These are phyloP conservation scores for Exserohilum rostratum DNA, from an alignment of 2,329 filamentous ascomycete genomes.

Conservation along the genomic window DNA sequence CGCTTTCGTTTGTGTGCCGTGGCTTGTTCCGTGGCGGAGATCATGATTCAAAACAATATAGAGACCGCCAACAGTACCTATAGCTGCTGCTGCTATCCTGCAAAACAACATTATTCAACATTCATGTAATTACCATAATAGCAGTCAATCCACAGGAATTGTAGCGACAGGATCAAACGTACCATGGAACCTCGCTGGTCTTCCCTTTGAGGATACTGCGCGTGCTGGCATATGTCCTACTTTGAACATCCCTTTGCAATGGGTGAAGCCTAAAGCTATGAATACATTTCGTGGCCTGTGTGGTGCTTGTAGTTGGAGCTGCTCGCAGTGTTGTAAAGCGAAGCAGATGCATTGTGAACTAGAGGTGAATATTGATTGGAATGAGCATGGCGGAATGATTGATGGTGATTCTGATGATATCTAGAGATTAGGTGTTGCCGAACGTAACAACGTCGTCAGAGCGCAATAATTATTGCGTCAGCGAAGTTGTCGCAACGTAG, in stretches of 20 bases:
- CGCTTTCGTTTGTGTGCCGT: not conserved
- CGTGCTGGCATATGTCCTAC: conserved; percentile 47
- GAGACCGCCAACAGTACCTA: not conserved
- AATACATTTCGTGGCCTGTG: no score
- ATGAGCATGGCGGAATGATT: not conserved
- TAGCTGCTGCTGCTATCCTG: conserved; percentile 1
- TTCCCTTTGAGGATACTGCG: conserved; percentile 35
- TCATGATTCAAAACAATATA: conserved; percentile 1
- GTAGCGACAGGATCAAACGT: no score
- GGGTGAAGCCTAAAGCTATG: conserved; percentile 33
- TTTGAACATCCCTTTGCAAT: conserved; percentile 43
- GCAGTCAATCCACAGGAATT: not conserved
- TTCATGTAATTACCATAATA: no score
- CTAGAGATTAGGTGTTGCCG: not conserved
- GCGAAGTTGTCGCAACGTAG: not conserved
- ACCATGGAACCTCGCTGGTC: conserved; percentile 51
- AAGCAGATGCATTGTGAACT: conserved; percentile 3
- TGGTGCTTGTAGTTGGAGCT: no score
- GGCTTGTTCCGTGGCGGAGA: not conserved
- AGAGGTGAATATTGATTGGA: not conserved
- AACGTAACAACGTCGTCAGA: conserved; percentile 6
- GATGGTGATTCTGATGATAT: not conserved
- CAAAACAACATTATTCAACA: not conserved
- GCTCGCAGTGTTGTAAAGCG: conserved; percentile 1
- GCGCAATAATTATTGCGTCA: conserved; percentile 2